Percentiles rank a stretch among this genome's conserved stretches.
phyloP scores from a whole-genome alignment of 192 early-diverging fungal species.

The Coemansia sp. region DNA sequence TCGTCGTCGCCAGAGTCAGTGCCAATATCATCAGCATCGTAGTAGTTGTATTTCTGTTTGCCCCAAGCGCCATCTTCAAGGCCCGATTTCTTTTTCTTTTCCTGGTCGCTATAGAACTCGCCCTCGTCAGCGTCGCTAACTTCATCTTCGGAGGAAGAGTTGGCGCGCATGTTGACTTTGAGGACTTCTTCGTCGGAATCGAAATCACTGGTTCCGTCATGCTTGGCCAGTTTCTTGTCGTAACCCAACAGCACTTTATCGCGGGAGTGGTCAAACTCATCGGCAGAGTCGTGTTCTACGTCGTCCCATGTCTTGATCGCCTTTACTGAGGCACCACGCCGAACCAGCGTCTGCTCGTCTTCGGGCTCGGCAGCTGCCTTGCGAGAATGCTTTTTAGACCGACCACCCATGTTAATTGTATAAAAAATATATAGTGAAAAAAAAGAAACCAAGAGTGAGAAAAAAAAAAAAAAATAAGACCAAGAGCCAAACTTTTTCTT shows the following conservation, averaged over 20 bases:
- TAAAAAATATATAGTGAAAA: constrained; percentile 1
- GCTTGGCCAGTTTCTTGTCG: constrained; percentile 16
- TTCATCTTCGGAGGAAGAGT: constrained; percentile 50
- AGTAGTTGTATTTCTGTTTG: constrained; percentile 73
- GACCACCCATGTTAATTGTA: constrained; percentile 31
- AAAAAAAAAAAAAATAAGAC: not conserved
- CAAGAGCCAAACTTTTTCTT: constrained; percentile 19
- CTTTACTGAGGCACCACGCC: constrained; percentile 56
- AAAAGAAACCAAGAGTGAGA: not conserved
- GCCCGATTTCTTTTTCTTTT: constrained; percentile 13
- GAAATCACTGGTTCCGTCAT: constrained; percentile 51
- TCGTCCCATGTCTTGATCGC: constrained; percentile 74
- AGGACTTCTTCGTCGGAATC: constrained; percentile 81
- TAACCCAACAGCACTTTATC: constrained; percentile 60
- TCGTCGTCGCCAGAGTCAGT: constrained; percentile 75
- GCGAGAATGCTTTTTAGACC: constrained; percentile 30
- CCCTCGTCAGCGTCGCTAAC: constrained; percentile 55
- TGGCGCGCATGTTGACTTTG: constrained; percentile 59
- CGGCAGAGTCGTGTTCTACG: constrained; percentile 75
- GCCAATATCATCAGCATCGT: constrained; percentile 79
- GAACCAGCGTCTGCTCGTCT: constrained; percentile 40
- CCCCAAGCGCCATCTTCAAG: constrained; percentile 78
- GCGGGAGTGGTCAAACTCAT: constrained; percentile 67
- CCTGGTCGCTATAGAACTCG: constrained; percentile 30
- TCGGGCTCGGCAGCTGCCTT: constrained; percentile 8